phyloP scores from a whole-genome alignment of 2,329 filamentous ascomycete species.

The Sporothrix brasiliensis region DNA sequence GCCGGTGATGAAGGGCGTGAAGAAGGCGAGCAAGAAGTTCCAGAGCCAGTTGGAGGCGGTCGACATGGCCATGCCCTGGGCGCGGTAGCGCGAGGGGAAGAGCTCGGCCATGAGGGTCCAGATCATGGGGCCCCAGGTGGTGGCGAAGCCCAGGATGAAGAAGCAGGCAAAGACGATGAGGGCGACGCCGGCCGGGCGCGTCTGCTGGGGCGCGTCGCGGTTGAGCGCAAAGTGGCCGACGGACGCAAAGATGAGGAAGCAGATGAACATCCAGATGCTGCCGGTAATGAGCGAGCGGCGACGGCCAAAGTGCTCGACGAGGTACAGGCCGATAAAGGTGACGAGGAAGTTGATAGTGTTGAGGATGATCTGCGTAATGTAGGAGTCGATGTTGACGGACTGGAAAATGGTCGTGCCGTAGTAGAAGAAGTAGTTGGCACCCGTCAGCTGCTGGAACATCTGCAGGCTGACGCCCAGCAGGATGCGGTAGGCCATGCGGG shows the following conservation, averaged over 20 bases:
- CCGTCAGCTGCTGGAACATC: conserved; percentile 69
- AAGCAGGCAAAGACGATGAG: conserved; percentile 75
- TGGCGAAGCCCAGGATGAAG: conserved; percentile 73
- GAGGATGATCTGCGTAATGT: conserved; percentile 68
- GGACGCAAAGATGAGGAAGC: conserved; percentile 66
- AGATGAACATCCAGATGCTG: conserved; percentile 67
- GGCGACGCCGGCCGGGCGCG: conserved; percentile 56
- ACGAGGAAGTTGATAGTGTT: conserved; percentile 48
- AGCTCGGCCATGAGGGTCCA: conserved; percentile 37
- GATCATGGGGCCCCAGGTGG: conserved; percentile 37
- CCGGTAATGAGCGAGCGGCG: conserved; percentile 68
- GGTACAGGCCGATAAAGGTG: conserved; percentile 68
- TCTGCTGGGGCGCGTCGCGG: conserved; percentile 47
- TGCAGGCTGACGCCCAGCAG: conserved; percentile 65
- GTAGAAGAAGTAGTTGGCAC: conserved; percentile 61
- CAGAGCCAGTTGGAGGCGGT: conserved; percentile 57
- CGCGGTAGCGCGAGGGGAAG: conserved; percentile 36
- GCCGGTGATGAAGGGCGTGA: conserved; percentile 46
- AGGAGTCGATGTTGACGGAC: conserved; percentile 66
- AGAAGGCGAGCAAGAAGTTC: conserved; percentile 56
- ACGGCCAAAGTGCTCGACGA: conserved; percentile 70
- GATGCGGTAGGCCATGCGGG: conserved; percentile 66
- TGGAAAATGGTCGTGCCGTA: conserved; percentile 68
- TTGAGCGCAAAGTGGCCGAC: conserved; percentile 52
- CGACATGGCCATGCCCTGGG: conserved; percentile 35